These are phyloP conservation scores for Trypanosoma theileri DNA, from an alignment of 208 protist genomes.

Conservation along the genomic window DNA sequence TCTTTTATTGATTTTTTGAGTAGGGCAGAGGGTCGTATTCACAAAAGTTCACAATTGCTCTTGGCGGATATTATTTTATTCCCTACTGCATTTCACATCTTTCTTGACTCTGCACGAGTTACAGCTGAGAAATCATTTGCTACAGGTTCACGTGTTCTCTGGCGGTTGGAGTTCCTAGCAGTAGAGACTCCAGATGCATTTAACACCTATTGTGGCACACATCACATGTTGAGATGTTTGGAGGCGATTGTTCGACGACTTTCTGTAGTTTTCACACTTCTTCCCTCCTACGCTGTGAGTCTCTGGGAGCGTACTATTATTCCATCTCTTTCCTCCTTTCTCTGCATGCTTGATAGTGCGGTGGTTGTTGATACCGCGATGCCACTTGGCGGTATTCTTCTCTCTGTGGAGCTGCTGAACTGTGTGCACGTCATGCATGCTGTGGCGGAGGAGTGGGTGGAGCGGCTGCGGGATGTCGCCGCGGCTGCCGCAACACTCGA, in stretches of 20 bases:
- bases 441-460: slow-evolving; percentile 26
- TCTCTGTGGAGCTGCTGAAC: slow-evolving; percentile 16
- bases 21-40: slow-evolving; percentile 11
- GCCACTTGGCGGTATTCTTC: neutral
- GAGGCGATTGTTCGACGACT: slow-evolving; percentile 60
- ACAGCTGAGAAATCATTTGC: slow-evolving; percentile 35
- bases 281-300: slow-evolving; percentile 9
- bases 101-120: slow-evolving; percentile 22
- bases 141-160: slow-evolving; percentile 39
- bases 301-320: slow-evolving; percentile 18
- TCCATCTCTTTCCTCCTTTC: slow-evolving; percentile 17
- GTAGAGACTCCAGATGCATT: slow-evolving; percentile 1
- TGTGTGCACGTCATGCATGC: slow-evolving; percentile 20
- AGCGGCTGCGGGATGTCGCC: slow-evolving; percentile 11
- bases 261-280: slow-evolving; percentile 33
- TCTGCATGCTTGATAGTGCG: neutral
- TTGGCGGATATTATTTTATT: slow-evolving; percentile 26
- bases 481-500: neutral
- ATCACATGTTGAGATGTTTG: slow-evolving; percentile 50
- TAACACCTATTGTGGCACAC: slow-evolving; percentile 12
- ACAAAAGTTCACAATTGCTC: slow-evolving; percentile 12
- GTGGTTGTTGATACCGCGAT: neutral
- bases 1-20: slow-evolving; percentile 29
- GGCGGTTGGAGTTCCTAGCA: slow-evolving; percentile 52
- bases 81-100: slow-evolving; percentile 29